Base-by-base conservation (phyloP, 2,329 filamentous ascomycete genomes). In the Periconia sp. region DNA sequence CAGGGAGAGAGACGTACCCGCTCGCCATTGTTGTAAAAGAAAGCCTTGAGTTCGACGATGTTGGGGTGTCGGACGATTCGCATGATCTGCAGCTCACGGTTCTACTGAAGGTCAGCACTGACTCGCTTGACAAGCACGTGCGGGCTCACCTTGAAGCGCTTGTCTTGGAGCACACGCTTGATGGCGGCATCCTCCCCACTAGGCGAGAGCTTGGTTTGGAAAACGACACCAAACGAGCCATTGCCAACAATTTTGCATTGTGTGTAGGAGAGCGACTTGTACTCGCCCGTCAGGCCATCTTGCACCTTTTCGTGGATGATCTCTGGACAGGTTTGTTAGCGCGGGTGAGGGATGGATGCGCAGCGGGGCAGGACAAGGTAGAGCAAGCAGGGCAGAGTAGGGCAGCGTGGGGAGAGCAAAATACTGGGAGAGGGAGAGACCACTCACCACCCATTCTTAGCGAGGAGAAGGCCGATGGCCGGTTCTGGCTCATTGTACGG, bases 191-290 rank as follows among this genome's bases (percentile, higher is more conserved):
- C 94, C 77, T 99, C 94, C 60, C 93, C 93, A 60, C 90, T 94
- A n/a, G 94, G 94, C 57, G 93, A 93, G 69, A 99, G 85, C 81
- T 97, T 97, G 53, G 94, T 99, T 81, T 99, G 94, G 77, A 99
- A 99, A 61, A 99, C 94, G 47, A 99, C 93, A 62, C 94, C 94
- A 67, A 99, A 99, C 35, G 93, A 97, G 64, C 94, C 94, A 79
- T 99, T 99, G 75, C 94, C 94, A 46, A 99, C 94, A 70, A 99
- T 97, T 81, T 99, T 99, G 82, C 93, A 97, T 75, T 97, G 94
- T 52, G 94, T 97, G 77, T 99, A 99, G 75, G 96, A 91, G 79
- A 99, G 86, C 70, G 99, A 94, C 76, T 91, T 89, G 69, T 92
- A 96, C 76, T 99, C 94, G 68, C 94, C 94, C 14, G 94, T 99